Evolutionary conservation across 208 protist species (phyloP).

Genomic region (Crithidia brevicula): DNA sequence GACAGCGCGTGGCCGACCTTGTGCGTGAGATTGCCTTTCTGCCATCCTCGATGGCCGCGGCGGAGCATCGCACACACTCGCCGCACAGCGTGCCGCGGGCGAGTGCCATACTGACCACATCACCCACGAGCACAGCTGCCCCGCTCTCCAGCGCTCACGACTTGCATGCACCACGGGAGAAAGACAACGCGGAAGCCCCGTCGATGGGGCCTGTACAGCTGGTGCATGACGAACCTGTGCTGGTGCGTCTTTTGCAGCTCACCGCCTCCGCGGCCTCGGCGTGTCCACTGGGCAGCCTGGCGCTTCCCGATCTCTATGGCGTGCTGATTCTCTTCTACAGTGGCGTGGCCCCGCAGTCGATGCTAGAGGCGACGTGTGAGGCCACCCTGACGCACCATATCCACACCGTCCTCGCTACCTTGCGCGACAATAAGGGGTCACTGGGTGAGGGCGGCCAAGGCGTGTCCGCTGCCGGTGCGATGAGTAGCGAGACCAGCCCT

Average conservation of each 20-base stretch:
- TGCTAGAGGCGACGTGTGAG: conserved; percentile 70
- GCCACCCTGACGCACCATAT: conserved; percentile 71
- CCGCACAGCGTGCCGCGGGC: not conserved
- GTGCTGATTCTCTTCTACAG: conserved; percentile 64
- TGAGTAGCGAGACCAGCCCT: not conserved
- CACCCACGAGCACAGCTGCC: too few species aligned
- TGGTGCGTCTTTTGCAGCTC: conserved; percentile 63
- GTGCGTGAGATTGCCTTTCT: conserved; percentile 46
- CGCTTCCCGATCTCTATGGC: conserved; percentile 52
- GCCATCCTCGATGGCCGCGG: not conserved
- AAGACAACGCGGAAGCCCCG: not conserved
- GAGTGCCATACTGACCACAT: too few species aligned
- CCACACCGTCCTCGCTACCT: conserved; percentile 29
- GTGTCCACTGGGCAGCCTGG: conserved; percentile 44
- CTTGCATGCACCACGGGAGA: too few species aligned
- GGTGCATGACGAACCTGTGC: conserved; percentile 62
- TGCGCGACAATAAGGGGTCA: conserved; percentile 30
- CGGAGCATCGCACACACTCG: not conserved
- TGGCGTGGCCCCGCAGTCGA: conserved; percentile 42
- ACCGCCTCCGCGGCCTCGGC: conserved; percentile 57
- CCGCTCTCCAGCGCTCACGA: not conserved
- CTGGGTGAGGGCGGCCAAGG: not conserved
- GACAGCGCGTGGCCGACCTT: conserved; percentile 53
- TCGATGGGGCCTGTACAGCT: not conserved
- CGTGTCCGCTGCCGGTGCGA: not conserved